A percentile compares a stretch with the other conserved stretches of the same genome.
Conservation (phyloP, 2,329 filamentous ascomycete genomes). For the Neonectria neomacrospora region DNA sequence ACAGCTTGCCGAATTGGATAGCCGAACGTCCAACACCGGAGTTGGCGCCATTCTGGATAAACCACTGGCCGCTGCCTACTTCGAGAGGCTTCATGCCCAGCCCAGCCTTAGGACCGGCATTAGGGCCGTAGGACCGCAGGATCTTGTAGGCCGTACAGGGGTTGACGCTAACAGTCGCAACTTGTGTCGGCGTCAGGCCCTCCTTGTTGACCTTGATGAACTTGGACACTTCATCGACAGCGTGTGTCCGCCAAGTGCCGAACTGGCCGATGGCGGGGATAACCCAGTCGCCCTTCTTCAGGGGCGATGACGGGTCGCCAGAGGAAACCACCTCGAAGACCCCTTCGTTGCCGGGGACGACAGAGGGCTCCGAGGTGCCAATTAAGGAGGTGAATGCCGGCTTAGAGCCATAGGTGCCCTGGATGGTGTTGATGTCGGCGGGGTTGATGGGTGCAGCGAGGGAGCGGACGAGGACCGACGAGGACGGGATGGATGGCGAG, state of each 20-base stretch:
- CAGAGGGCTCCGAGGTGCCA: constrained; percentile 79
- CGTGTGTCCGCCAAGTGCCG: constrained; percentile 96
- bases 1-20: constrained; percentile 85
- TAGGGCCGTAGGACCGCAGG: constrained; percentile 79
- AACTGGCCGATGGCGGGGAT: constrained; percentile 85
- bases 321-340: constrained; percentile 87
- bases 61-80: constrained; percentile 78
- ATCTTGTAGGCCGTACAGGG: constrained; percentile 95
- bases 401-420: constrained; percentile 92
- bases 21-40: constrained; percentile 90
- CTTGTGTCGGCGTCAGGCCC: constrained; percentile 79
- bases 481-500: constrained; percentile 74
- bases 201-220: constrained; percentile 78
- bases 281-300: constrained; percentile 89
- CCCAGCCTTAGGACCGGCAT: constrained; percentile 56
- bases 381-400: constrained; percentile 80
- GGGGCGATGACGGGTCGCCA: constrained; percentile 64
- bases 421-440: constrained; percentile 97
- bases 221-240: constrained; percentile 66
- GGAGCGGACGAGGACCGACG: constrained; percentile 80
- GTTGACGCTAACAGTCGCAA: constrained; percentile 90
- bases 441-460: constrained; percentile 95
- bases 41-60: constrained; percentile 97
- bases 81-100: constrained; percentile 59
- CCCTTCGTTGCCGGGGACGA: constrained; percentile 89